These are phyloP conservation scores for Globisporangium cystogenes DNA, from an alignment of 352 stramenopile genomes.

Conservation along the genomic window DNA sequence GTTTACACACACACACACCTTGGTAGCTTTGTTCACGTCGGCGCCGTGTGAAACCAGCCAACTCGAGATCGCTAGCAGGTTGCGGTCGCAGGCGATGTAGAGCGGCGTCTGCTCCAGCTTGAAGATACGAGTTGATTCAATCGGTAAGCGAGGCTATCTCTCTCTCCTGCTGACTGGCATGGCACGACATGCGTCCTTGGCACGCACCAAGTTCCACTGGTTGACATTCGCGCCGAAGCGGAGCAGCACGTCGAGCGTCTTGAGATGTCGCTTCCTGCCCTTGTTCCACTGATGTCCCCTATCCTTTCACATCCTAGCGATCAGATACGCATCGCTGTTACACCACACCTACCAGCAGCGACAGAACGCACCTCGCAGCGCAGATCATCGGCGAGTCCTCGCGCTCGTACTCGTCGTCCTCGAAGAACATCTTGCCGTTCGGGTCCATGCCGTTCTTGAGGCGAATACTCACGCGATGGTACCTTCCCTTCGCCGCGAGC, in stretches of 20 bases:
- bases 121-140: background rate
- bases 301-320: background rate
- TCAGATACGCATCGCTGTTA: too few relatives aligned
- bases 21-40: constrained; percentile 45
- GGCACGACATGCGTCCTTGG: background rate
- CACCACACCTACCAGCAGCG: too few relatives aligned
- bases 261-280: constrained; percentile 38
- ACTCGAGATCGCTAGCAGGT: constrained; percentile 25
- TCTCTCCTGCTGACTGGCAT: background rate
- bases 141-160: background rate
- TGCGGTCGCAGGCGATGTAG: constrained; percentile 48
- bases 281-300: constrained; percentile 39
- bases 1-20: constrained; percentile 13
- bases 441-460: constrained; percentile 60
- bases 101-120: constrained; percentile 57
- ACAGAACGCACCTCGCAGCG: constrained; percentile 26
- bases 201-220: constrained; percentile 37
- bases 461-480: constrained; percentile 32
- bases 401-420: constrained; percentile 40
- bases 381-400: constrained; percentile 60
- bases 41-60: constrained; percentile 53
- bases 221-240: constrained; percentile 52
- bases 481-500: constrained; percentile 37
- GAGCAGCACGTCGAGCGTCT: constrained; percentile 47
- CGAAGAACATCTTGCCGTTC: constrained; percentile 30